These are phyloP conservation scores for Solanum hybrid DNA, from an alignment of 305 asterid species.

Conservation along the genomic window DNA sequence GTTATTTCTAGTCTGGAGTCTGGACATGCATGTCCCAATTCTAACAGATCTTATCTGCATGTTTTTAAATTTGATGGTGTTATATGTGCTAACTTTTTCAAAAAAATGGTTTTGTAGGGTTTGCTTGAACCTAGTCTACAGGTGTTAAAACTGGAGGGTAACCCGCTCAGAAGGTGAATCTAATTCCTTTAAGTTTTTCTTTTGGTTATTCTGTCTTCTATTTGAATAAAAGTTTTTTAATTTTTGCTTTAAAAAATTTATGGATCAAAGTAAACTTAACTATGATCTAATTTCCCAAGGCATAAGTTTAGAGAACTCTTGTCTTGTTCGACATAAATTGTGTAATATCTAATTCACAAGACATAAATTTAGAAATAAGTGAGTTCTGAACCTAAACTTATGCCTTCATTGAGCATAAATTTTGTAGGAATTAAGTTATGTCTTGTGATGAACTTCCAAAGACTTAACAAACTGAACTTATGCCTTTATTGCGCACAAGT, in stretches of 20 bases:
- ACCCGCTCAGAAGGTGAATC: conserved; percentile 81
- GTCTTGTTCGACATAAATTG: neutral
- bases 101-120: conserved; percentile 49
- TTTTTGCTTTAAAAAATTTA: neutral
- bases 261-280: neutral
- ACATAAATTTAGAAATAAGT: neutral
- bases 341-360: neutral
- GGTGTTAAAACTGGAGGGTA: conserved; percentile 79
- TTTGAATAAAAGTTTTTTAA: neutral
- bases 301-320: neutral
- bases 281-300: neutral
- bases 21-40: neutral
- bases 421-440: neutral
- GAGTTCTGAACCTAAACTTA: neutral
- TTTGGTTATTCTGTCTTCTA: neutral
- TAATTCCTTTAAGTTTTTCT: neutral
- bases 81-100: neutral
- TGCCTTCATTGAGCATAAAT: neutral
- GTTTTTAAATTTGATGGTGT: neutral
- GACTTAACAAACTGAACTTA: no score
- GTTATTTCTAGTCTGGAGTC: neutral
- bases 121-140: conserved; percentile 79
- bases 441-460: neutral
- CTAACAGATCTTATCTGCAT: neutral
- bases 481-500: no score